Evolutionary conservation across 139 green algal species (phyloP).

Genomic region (Chlorella sp.): DNA sequence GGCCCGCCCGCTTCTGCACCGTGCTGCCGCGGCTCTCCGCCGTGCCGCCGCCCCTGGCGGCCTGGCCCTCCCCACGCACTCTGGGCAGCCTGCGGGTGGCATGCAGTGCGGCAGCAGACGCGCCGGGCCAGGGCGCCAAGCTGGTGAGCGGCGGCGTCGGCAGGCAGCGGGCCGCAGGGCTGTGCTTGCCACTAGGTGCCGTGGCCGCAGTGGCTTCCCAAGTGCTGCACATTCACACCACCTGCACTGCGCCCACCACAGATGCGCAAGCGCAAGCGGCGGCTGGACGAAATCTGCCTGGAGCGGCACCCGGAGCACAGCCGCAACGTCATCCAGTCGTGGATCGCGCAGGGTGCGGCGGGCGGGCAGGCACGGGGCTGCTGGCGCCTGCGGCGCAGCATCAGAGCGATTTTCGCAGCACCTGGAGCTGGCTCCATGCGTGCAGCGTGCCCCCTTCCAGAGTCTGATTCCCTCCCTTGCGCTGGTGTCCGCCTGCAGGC

Average conservation of each 20-base stretch:
- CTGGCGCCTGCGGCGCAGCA: too few relatives aligned
- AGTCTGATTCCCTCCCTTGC: too few relatives aligned
- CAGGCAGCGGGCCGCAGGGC: neutral
- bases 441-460: too few relatives aligned
- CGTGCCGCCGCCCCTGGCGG: neutral
- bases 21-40: neutral
- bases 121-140: neutral
- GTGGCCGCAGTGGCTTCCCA: too few relatives aligned
- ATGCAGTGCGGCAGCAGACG: slow-evolving; percentile 23
- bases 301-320: slow-evolving; percentile 79
- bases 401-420: too few relatives aligned
- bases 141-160: slow-evolving; percentile 17
- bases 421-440: too few relatives aligned
- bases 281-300: slow-evolving; percentile 91
- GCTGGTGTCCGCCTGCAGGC: too few relatives aligned
- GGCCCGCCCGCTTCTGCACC: neutral
- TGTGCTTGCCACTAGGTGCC: too few relatives aligned
- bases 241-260: neutral
- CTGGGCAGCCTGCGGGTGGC: neutral
- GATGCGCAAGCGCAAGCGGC: slow-evolving; percentile 39
- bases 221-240: too few relatives aligned
- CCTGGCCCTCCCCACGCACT: neutral
- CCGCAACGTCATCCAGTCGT: slow-evolving; percentile 89
- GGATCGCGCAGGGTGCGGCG: slow-evolving; percentile 82
- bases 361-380: neutral